phyloP scores from a whole-genome alignment of 148 eudicot species.

The Cornus controversa region DNA sequence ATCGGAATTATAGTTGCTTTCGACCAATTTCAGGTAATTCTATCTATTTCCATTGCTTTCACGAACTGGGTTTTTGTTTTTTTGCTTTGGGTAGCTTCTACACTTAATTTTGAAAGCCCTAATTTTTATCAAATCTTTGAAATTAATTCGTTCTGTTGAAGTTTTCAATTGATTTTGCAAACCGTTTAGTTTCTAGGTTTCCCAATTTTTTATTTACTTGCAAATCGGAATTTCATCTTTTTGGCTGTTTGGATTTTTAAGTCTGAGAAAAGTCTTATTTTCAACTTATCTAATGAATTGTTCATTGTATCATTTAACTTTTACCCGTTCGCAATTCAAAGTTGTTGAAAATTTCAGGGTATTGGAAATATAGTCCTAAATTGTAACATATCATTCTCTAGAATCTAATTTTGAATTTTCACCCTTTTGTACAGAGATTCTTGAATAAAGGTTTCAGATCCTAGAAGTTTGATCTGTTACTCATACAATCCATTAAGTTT shows the following conservation, averaged over 20 bases:
- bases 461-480: background rate
- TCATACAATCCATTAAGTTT: background rate
- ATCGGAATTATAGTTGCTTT: background rate
- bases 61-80: background rate
- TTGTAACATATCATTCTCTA: background rate
- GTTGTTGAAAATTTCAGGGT: background rate
- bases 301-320: background rate
- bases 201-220: background rate
- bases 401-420: background rate
- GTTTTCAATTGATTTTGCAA: background rate
- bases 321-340: background rate
- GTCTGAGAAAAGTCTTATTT: background rate
- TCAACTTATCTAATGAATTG: background rate
- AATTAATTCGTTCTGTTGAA: background rate
- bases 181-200: background rate
- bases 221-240: background rate
- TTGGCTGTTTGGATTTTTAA: background rate
- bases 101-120: background rate
- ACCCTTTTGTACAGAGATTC: slow-evolving; percentile 8
- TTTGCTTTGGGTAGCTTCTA: background rate
- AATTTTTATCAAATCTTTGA: background rate
- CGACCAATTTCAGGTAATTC: background rate
- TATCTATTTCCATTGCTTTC: background rate
- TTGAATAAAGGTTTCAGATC: background rate
- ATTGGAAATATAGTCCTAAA: background rate